A percentile compares a stretch with the other conserved stretches of the same genome.
phyloP scores from a whole-genome alignment of 768 basidiomycete genomes.

The Aureoboletus auriporus region DNA sequence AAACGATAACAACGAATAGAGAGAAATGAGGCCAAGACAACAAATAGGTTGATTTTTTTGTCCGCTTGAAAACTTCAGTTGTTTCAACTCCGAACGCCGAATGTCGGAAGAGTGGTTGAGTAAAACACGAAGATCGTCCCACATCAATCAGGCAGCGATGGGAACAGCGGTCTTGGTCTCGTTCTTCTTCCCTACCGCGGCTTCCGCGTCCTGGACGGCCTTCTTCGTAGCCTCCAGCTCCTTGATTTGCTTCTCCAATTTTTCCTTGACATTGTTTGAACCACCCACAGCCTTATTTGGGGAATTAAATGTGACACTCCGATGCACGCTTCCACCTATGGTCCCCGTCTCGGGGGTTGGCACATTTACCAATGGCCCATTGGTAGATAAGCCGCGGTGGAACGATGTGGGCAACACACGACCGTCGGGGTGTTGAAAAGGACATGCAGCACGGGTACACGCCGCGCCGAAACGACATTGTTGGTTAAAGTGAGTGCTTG shows the following conservation, averaged over 20 bases:
- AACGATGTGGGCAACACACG: constrained; percentile 77
- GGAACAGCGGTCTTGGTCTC: constrained; percentile 45
- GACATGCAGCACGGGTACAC: constrained; percentile 83
- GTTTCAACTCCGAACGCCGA: constrained; percentile 9
- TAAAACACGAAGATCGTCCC: neutral
- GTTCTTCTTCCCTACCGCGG: constrained; percentile 57
- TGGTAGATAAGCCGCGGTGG: constrained; percentile 69
- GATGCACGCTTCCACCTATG: constrained; percentile 64
- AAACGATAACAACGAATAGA: constrained; percentile 17
- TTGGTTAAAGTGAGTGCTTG: constrained; percentile 36
- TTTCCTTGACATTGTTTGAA: constrained; percentile 41
- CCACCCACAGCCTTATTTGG: constrained; percentile 20
- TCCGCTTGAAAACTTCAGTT: constrained; percentile 5
- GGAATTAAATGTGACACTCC: constrained; percentile 67
- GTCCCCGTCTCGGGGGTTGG: constrained; percentile 61
- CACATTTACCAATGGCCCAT: constrained; percentile 59
- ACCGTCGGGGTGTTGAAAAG: constrained; percentile 89
- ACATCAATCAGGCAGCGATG: constrained; percentile 29
- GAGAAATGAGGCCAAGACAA: constrained; percentile 11
- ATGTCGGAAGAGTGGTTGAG: neutral
- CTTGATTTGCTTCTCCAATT: constrained; percentile 50
- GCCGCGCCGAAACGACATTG: constrained; percentile 81
- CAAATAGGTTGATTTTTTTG: constrained; percentile 14
- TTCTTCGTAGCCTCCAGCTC: constrained; percentile 68
- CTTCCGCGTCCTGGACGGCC: constrained; percentile 63